Conservation (phyloP, 1,139 yeast species). For the Nakaseomyces glabratus region DNA sequence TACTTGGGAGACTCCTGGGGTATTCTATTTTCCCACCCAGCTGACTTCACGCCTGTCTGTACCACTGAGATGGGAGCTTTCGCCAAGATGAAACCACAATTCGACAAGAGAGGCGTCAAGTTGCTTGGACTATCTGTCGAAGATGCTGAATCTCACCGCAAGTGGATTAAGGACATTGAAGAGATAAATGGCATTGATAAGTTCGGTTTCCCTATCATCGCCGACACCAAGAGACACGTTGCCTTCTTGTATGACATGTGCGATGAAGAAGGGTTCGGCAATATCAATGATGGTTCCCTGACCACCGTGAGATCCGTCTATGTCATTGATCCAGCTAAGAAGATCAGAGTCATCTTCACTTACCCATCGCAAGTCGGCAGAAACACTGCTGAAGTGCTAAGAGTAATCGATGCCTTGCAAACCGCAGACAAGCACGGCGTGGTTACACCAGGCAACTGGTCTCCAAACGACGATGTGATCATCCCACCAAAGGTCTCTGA, state of each 20-base stretch:
- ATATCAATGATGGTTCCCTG: slow-evolving; percentile 58
- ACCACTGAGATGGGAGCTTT: slow-evolving; percentile 93
- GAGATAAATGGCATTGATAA: slow-evolving; percentile 57
- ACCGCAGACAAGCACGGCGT: slow-evolving; percentile 68
- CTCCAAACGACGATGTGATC: slow-evolving; percentile 75
- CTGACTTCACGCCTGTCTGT: slow-evolving; percentile 91
- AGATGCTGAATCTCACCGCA: slow-evolving; percentile 62
- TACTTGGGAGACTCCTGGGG: slow-evolving; percentile 78
- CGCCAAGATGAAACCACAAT: slow-evolving; percentile 75
- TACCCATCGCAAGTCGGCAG: slow-evolving; percentile 92
- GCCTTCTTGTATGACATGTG: slow-evolving; percentile 84
- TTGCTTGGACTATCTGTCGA: slow-evolving; percentile 81
- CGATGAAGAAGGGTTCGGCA: slow-evolving; percentile 78
- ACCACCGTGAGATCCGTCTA: slow-evolving; percentile 83
- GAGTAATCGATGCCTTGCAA: slow-evolving; percentile 82
- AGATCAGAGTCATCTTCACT: slow-evolving; percentile 69
- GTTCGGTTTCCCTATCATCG: slow-evolving; percentile 79
- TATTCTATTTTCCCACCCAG: slow-evolving; percentile 84
- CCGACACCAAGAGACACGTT: slow-evolving; percentile 71
- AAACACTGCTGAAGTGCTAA: slow-evolving; percentile 77
- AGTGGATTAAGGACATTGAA: slow-evolving; percentile 83
- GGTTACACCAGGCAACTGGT: slow-evolving; percentile 64
- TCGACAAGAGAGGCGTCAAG: slow-evolving; percentile 69
- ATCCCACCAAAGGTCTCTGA: slow-evolving; percentile 77
- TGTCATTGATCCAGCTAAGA: slow-evolving; percentile 79